Conservation (phyloP, 1,284 basidiomycete species). For the Leccinum fallax region DNA sequence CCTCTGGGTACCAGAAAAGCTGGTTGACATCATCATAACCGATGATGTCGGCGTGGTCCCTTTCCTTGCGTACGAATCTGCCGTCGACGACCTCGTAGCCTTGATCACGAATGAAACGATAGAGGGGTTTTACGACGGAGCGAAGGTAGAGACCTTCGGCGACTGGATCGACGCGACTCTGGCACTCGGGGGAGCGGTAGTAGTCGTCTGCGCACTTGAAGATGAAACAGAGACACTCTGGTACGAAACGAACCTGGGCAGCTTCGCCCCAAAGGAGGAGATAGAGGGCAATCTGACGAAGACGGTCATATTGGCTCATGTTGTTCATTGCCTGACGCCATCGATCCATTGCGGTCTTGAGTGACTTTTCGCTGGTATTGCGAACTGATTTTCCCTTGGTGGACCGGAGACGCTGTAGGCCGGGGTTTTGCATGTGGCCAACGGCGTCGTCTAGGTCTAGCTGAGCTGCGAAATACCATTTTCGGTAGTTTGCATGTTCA, state of each 20-base stretch:
- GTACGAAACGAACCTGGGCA: constrained; percentile 97
- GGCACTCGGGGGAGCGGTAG: constrained; percentile 98
- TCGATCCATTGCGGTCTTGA: constrained; percentile 85
- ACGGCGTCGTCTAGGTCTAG: constrained; percentile 98
- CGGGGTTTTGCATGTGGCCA: constrained; percentile 90
- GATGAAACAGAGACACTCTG: constrained; percentile 98
- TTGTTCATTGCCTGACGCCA: constrained; percentile 99
- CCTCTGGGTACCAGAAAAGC: constrained; percentile 99
- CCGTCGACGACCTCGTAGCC: constrained; percentile 97
- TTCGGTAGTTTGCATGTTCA: constrained; percentile 94
- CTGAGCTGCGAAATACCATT: constrained; percentile 99
- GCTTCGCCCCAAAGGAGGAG: constrained; percentile 98
- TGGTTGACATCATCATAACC: constrained; percentile 99
- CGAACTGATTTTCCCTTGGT: constrained; percentile 47
- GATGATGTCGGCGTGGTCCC: constrained; percentile 94
- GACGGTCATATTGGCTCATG: constrained; percentile 98
- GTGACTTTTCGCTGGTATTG: constrained; percentile 73
- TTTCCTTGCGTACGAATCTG: constrained; percentile 91
- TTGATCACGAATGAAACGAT: constrained; percentile 96
- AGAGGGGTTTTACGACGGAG: constrained; percentile 93
- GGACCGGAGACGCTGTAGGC: constrained; percentile 81
- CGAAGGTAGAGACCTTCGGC: constrained; percentile 95
- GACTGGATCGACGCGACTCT: constrained; percentile 90
- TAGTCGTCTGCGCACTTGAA: constrained; percentile 99
- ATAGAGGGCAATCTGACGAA: constrained; percentile 95